phyloP scores from a whole-genome alignment of 306 rosid species.

The Comarum palustre region DNA sequence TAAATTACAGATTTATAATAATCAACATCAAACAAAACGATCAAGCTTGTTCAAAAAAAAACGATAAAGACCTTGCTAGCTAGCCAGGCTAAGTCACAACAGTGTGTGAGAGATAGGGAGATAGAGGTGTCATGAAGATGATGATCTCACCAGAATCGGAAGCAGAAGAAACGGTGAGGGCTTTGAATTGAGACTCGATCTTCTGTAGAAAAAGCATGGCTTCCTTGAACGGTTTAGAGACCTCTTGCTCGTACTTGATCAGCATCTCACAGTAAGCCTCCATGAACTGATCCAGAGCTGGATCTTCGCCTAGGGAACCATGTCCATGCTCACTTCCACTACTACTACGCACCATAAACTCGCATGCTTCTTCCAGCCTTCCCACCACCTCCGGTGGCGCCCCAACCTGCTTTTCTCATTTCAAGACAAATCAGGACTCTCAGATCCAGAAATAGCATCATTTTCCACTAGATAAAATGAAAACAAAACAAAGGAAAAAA shows the following conservation, averaged over 20 bases:
- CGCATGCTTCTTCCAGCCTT: constrained; percentile 73
- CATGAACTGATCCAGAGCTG: constrained; percentile 96
- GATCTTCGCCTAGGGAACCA: constrained; percentile 78
- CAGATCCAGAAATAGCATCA: neutral
- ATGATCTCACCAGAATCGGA: constrained; percentile 32
- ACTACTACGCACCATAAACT: constrained; percentile 26
- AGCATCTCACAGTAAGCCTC: constrained; percentile 99
- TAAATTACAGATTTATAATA: neutral
- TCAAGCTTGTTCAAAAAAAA: too few species aligned
- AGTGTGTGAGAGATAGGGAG: neutral
- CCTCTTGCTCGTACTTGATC: constrained; percentile 88
- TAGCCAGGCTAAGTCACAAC: neutral
- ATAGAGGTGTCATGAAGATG: neutral
- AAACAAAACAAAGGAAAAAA: too few species aligned
- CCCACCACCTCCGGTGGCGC: constrained; percentile 84
- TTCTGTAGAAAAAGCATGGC: constrained; percentile 87
- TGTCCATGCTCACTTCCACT: constrained; percentile 26
- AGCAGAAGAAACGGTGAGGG: constrained; percentile 62
- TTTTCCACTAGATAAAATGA: neutral
- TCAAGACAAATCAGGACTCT: neutral
- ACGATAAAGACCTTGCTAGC: neutral
- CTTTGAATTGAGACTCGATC: constrained; percentile 75
- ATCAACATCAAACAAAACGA: neutral
- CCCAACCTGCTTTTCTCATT: constrained; percentile 57
- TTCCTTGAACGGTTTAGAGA: constrained; percentile 87